Percentiles rank a stretch among this genome's conserved stretches.
phyloP scores from a whole-genome alignment of 208 protist genomes.

The Endotrypanum monterogeii region DNA sequence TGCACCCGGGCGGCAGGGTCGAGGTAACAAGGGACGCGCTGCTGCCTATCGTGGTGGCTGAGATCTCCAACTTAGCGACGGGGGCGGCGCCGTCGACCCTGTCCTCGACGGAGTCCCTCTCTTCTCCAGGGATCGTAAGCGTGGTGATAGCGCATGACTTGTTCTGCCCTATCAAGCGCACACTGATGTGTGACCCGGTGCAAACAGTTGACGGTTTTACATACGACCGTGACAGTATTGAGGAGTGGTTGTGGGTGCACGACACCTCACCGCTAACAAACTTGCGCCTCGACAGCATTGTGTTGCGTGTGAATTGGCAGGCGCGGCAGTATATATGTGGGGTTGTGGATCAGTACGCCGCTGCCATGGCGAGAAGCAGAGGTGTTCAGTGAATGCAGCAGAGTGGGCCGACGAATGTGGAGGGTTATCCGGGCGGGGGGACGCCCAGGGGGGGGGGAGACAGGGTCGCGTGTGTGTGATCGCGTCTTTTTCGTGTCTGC shows the following conservation, averaged over 20 bases:
- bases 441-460: neutral
- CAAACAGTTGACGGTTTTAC: slow-evolving; percentile 78
- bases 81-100: neutral
- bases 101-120: neutral
- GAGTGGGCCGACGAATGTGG: neutral
- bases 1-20: slow-evolving; percentile 8
- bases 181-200: slow-evolving; percentile 87
- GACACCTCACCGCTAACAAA: slow-evolving; percentile 72
- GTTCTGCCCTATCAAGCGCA: slow-evolving; percentile 84
- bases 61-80: neutral
- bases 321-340: slow-evolving; percentile 28
- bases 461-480: neutral
- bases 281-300: slow-evolving; percentile 29
- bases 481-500: neutral
- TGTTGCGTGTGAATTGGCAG: slow-evolving; percentile 36
- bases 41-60: slow-evolving; percentile 3
- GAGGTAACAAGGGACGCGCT: slow-evolving; percentile 27
- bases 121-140: neutral
- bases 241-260: slow-evolving; percentile 58
- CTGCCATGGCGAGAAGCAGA: neutral
- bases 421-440: neutral
- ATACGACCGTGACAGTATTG: slow-evolving; percentile 86
- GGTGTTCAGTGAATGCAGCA: neutral
- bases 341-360: slow-evolving; percentile 32
- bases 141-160: slow-evolving; percentile 26